Percentiles rank a stretch among this genome's conserved stretches.
phyloP scores from a whole-genome alignment of 352 stramenopile species.

The Pythium folliculosum region DNA sequence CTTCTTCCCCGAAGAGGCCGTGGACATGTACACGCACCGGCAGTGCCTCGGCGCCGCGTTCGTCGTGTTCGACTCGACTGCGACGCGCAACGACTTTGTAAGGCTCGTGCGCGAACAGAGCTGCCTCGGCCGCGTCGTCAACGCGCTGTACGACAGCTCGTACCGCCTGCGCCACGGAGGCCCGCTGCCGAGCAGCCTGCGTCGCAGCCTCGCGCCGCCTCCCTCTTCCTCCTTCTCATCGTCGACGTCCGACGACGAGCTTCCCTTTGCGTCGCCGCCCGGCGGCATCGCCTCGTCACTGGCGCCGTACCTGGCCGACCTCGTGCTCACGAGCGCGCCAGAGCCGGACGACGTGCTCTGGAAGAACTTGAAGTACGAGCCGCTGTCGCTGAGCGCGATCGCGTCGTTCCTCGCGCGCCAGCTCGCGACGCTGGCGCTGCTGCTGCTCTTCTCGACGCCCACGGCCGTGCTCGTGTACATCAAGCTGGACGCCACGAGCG shows the following conservation, averaged over 20 bases:
- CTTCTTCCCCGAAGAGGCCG: conserved; percentile 67
- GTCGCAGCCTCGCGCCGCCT: conserved; percentile 7
- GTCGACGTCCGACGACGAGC: no score
- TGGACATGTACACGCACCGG: conserved; percentile 58
- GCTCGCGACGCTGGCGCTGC: conserved; percentile 46
- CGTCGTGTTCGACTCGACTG: conserved; percentile 68
- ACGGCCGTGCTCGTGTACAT: conserved; percentile 83
- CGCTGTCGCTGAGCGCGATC: conserved; percentile 42
- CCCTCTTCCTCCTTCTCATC: not conserved
- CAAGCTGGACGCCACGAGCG: conserved; percentile 70
- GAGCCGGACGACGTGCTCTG: conserved; percentile 82
- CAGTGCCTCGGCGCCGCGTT: conserved; percentile 70
- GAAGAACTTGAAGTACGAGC: conserved; percentile 67
- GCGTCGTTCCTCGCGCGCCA: conserved; percentile 51
- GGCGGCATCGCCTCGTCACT: conserved; percentile 36
- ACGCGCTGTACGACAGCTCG: conserved; percentile 39
- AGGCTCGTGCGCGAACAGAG: conserved; percentile 48
- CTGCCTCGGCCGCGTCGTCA: conserved; percentile 39
- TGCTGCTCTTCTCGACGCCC: conserved; percentile 76
- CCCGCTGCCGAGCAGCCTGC: conserved; percentile 18
- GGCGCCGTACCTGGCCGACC: conserved; percentile 40
- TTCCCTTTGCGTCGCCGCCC: no score
- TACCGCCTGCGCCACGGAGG: conserved; percentile 18
- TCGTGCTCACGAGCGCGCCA: conserved; percentile 66
- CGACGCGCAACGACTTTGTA: conserved; percentile 62